phyloP scores from a whole-genome alignment of 257 asterid species.

The Euphrasia confusa region DNA sequence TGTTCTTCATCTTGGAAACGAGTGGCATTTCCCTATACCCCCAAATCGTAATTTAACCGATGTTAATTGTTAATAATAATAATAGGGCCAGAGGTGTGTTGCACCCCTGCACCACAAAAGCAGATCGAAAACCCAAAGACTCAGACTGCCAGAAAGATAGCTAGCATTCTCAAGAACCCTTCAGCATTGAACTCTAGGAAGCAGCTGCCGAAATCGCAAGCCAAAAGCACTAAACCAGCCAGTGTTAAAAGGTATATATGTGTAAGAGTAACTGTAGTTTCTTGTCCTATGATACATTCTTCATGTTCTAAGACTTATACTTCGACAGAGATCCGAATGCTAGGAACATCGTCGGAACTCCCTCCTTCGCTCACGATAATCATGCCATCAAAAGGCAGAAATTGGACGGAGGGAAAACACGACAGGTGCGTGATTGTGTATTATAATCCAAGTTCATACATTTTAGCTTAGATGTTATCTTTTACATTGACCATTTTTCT shows the following conservation, averaged over 20 bases:
- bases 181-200: slow-evolving; percentile 55
- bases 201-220: slow-evolving; percentile 45
- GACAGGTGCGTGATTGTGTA: slow-evolving; percentile 46
- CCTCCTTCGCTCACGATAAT: slow-evolving; percentile 64
- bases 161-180: slow-evolving; percentile 57
- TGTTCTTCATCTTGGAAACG: neutral
- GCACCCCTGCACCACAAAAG: slow-evolving; percentile 60
- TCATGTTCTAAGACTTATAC: slow-evolving; percentile 16
- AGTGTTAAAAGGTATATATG: slow-evolving; percentile 48
- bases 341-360: slow-evolving; percentile 50
- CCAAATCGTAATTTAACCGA: slow-evolving; percentile 6
- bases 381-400: slow-evolving; percentile 92
- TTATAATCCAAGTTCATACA: neutral
- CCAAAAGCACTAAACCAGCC: slow-evolving; percentile 44
- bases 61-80: neutral
- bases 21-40: too few relatives aligned
- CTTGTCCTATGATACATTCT: neutral
- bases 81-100: slow-evolving; percentile 39
- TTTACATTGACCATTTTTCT: too few relatives aligned
- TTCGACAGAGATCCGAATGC: slow-evolving; percentile 44
- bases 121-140: slow-evolving; percentile 38
- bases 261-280: neutral
- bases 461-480: neutral
- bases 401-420: slow-evolving; percentile 75
- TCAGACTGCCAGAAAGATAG: slow-evolving; percentile 60